A percentile compares a stretch with the other conserved stretches of the same genome.
These are phyloP conservation scores for Trichoderma sp. DNA, from an alignment of 2,329 filamentous ascomycete genomes.

Conservation along the genomic window DNA sequence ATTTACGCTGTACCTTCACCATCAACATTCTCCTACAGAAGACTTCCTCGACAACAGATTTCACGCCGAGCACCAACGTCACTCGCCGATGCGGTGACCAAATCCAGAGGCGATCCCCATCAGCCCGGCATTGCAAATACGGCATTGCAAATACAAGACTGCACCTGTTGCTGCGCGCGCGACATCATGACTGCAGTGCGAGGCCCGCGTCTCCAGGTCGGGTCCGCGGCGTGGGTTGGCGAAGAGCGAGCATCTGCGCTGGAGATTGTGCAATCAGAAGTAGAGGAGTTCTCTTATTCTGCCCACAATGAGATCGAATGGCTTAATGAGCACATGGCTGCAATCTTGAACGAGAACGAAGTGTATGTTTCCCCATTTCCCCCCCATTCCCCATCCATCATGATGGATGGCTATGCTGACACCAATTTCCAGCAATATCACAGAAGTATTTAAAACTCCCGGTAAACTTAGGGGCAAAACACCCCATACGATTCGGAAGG, in stretches of 20 bases:
- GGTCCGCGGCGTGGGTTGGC: slow-evolving; percentile 79
- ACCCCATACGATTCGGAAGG: slow-evolving; percentile 66
- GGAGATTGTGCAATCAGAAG: slow-evolving; percentile 73
- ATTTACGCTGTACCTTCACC: slow-evolving; percentile 22
- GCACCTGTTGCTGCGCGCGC: not conserved
- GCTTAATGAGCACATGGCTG: slow-evolving; percentile 97
- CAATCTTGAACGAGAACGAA: slow-evolving; percentile 83
- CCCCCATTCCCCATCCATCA: not conserved
- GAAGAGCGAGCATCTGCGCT: slow-evolving; percentile 77
- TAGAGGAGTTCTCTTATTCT: slow-evolving; percentile 90
- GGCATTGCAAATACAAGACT: not conserved
- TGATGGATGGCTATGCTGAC: slow-evolving; percentile 20
- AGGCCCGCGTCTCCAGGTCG: slow-evolving; percentile 65
- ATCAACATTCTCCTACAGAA: slow-evolving; percentile 2
- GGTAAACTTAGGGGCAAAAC: slow-evolving; percentile 81
- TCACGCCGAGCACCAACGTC: not conserved
- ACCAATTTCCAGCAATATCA: slow-evolving; percentile 64
- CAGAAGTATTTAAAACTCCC: slow-evolving; percentile 94
- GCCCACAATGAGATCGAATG: slow-evolving; percentile 94
- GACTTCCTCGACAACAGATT: not conserved
- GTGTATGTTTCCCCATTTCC: slow-evolving; percentile 60
- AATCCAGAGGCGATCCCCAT: not conserved
- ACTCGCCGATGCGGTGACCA: slow-evolving; percentile 16
- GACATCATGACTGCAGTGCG: slow-evolving; percentile 44
- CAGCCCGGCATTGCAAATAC: not conserved